phyloP scores from a whole-genome alignment of 2,329 filamentous ascomycete species.

The Amphichorda felina region DNA sequence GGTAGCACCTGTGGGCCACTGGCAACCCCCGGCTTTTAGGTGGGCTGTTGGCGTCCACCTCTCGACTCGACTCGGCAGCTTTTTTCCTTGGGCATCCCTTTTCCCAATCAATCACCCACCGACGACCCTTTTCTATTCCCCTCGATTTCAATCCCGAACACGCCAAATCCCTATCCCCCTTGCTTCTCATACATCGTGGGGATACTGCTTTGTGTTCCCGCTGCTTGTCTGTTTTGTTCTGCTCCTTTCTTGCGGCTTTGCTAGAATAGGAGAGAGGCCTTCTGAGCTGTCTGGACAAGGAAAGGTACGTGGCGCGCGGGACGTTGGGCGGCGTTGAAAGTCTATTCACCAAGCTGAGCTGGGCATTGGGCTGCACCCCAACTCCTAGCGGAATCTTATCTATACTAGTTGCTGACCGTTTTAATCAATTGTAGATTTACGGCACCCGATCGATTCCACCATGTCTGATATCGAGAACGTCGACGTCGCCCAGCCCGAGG shows the following conservation, averaged over 20 bases:
- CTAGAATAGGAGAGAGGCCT: not conserved
- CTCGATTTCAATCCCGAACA: not conserved
- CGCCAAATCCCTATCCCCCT: not conserved
- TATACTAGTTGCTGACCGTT: too few species aligned
- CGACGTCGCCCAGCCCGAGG: constrained; percentile 30
- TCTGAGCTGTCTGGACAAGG: not conserved
- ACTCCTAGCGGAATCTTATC: too few species aligned
- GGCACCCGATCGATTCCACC: not conserved
- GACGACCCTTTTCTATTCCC: not conserved
- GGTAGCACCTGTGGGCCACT: too few species aligned
- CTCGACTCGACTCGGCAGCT: too few species aligned
- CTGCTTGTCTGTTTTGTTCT: not conserved
- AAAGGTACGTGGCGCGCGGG: not conserved
- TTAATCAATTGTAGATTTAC: too few species aligned
- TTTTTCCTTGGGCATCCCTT: not conserved
- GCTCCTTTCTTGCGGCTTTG: not conserved
- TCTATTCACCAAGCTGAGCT: not conserved
- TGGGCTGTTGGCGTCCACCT: too few species aligned
- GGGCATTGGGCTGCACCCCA: too few species aligned
- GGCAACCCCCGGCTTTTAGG: not conserved
- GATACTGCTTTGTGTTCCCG: not conserved
- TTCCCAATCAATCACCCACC: not conserved
- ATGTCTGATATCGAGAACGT: constrained; percentile 37
- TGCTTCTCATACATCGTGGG: not conserved
- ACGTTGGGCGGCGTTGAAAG: not conserved